phyloP scores from a whole-genome alignment of 2,329 filamentous ascomycete species.

The Aureobasidium sp. region DNA sequence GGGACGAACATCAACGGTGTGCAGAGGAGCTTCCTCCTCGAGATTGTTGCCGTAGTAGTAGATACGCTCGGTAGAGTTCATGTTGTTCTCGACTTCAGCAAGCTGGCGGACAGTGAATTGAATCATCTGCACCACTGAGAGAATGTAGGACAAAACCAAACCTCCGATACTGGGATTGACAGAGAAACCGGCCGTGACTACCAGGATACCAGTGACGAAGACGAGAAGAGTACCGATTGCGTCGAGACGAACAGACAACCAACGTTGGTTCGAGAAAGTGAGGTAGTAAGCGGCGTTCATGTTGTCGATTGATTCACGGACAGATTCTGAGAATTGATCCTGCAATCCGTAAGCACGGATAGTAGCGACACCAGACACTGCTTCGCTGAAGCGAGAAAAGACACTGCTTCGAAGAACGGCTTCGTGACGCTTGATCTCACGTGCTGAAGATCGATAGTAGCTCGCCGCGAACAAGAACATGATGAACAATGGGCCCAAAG shows the following conservation, averaged over 20 bases:
- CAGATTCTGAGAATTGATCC: constrained; percentile 74
- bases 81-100: constrained; percentile 96
- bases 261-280: constrained; percentile 95
- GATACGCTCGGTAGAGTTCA: constrained; percentile 95
- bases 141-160: constrained; percentile 91
- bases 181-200: constrained; percentile 90
- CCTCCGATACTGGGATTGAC: constrained; percentile 88
- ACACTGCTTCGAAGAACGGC: constrained; percentile 87
- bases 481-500: constrained; percentile 73
- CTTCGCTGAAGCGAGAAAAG: constrained; percentile 93
- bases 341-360: constrained; percentile 92
- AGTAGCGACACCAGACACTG: constrained; percentile 82
- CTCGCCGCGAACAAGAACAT: constrained; percentile 84
- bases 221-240: constrained; percentile 86
- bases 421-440: constrained; percentile 96
- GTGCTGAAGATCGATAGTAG: constrained; percentile 92
- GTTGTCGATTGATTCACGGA: constrained; percentile 81
- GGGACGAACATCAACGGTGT: constrained; percentile 73
- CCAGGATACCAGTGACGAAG: constrained; percentile 88
- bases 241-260: constrained; percentile 89
- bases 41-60: constrained; percentile 90
- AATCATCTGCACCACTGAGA: constrained; percentile 94
- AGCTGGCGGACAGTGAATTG: constrained; percentile 96
- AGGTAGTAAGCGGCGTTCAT: constrained; percentile 97
- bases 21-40: constrained; percentile 89